Conservation (phyloP, 1,284 basidiomycete species). For the Cryptococcus amylolentus region DNA sequence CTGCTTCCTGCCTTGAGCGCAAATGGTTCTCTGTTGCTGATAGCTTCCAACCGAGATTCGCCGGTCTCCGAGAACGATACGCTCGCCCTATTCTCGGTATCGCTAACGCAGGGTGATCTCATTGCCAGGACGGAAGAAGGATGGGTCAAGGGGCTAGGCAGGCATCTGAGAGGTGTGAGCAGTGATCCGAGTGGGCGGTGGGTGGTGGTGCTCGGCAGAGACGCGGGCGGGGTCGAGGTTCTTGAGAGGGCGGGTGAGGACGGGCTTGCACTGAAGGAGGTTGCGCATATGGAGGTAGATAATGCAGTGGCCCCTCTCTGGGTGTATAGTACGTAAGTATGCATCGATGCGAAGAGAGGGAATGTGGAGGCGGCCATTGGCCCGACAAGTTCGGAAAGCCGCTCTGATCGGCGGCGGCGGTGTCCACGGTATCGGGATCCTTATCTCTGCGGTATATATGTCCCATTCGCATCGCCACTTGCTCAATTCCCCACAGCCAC, state of each 20-base stretch:
- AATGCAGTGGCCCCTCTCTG: slow-evolving; percentile 19
- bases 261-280: slow-evolving; percentile 15
- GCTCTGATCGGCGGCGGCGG: not conserved
- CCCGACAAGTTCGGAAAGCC: not conserved
- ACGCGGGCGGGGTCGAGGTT: slow-evolving; percentile 19
- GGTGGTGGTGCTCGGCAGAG: slow-evolving; percentile 15
- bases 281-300: slow-evolving; percentile 13
- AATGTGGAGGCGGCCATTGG: not conserved
- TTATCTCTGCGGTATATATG: no score
- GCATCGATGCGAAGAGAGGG: no score
- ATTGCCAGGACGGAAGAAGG: slow-evolving; percentile 11
- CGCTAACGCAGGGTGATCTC: slow-evolving; percentile 10
- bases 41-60: slow-evolving; percentile 24
- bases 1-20: slow-evolving; percentile 16
- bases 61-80: slow-evolving; percentile 15
- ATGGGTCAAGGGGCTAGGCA: slow-evolving; percentile 14
- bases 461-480: not conserved
- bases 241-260: slow-evolving; percentile 16
- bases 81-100: slow-evolving; percentile 22
- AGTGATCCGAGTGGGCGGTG: slow-evolving; percentile 12
- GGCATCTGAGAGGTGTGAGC: slow-evolving; percentile 18
- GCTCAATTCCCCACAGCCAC: not conserved
- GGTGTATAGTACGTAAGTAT: slow-evolving; percentile 1
- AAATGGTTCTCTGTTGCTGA: slow-evolving; percentile 10
- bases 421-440: not conserved